Base-by-base conservation (phyloP, 768 basidiomycete species). In the Clitopilus passeckerianus region DNA sequence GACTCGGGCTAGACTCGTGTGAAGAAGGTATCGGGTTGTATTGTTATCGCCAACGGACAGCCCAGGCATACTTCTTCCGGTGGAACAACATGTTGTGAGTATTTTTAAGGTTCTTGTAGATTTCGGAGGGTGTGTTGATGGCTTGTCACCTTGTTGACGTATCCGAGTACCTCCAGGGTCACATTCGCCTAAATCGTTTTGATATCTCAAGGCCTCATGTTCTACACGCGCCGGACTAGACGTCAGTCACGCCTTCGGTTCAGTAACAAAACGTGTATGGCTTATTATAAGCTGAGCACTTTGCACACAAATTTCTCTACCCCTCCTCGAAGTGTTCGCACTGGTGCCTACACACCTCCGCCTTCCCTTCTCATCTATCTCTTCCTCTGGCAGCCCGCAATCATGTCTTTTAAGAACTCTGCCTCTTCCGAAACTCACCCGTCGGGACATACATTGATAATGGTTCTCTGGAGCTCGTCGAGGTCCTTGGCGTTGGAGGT, bases 401-500 rank as follows among this genome's bases (percentile, higher is more conserved):
- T 56, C 72, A 78, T 64, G 82, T 77, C 67, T 87, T 90, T 77
- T 87, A 90, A 68, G 67, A 60, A 62, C 68, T 83, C 87, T 14
- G 88, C 83, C 60, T 57, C 53, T 30, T 54, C 64, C 35, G 56
- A 70, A 16, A 60, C 66, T 43, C 77, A 79, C 58, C 85, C 63
- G 75, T 90, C 62, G 95, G 95, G 50, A 87, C 88, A 62, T 73
- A 85, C 70, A 92, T 98, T 77, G 93, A 95, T 80, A 80, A 84
- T 63, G 87, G 86, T 64, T 76, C 84, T 53, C 83, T 98, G 60
- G 84, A 94, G 73, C 87, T 98, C 61, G 83, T 90, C 66, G 86
- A 90, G 67, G 82, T 95, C 62, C 84, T 98, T 54, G 96, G 96
- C 34, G 85, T 90, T 34, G 96, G 96, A 12, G 95, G 95, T 22